Evolutionary conservation across 306 rosid species (phyloP), one percentile per base, ranked within the genome.

Genomic region (Castanea crenata): DNA sequence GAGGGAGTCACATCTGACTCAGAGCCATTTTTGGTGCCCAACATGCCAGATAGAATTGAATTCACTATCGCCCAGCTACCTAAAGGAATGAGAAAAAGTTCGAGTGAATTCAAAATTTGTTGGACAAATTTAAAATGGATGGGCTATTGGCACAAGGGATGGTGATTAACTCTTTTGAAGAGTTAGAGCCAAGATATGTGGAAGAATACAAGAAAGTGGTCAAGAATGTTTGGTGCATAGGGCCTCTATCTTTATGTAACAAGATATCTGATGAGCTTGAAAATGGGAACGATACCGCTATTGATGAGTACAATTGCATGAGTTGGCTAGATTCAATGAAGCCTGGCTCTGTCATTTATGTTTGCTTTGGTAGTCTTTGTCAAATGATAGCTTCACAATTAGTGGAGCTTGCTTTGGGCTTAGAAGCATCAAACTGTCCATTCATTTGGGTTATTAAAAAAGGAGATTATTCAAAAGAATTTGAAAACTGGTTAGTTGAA

Each of bases 101-200:
- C 61, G 3, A 41, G 23, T 31, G 65, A 81, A 2, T 52, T 79
- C 83, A 70, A 29, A 81, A 74, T 8, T 80, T 3, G 10, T 3
- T 84, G 14, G 46, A 4, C 12, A 80, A n/a, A 74, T 79, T 87
- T 81, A 58, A 4, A 0, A 85, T 18, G 31, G 93, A 90, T 27
- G 93, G 88, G 19, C 61, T 56, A 49, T 57, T 52, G 27, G 7
- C 88, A n/a, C 84, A 85, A 67, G 97, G 92, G 51, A 15, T 74
- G 20, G 69, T 85, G 5, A 25, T 92, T 71, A 92, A 92, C 80
- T 80, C 88, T 44, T 90, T 87, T 56, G 90, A 90, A 64, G 97
- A 90, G 75, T 64, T 92, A 64, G 97, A 90, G 77, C 52, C 73
- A 21, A 55, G 29, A 5, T 83, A 86, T 69, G 92, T 61, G 3